A percentile compares a stretch with the other conserved stretches of the same genome.
Conservation (phyloP, 2,329 filamentous ascomycete genomes). For the Colletotrichum graminicola region DNA sequence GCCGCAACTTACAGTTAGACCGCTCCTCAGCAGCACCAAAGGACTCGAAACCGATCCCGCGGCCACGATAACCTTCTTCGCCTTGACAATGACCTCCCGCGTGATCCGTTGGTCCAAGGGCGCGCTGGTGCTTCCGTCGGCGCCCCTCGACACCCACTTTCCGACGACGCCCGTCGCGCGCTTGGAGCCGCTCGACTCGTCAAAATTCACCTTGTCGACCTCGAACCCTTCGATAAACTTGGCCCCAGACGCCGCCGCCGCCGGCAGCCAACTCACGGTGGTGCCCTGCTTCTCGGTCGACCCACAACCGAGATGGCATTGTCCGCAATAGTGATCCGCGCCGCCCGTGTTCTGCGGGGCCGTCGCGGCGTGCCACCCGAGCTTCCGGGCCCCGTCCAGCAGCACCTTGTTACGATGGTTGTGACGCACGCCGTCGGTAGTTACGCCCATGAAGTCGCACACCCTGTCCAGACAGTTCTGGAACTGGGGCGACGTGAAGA, state of each 20-base stretch:
- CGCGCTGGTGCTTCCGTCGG: constrained; percentile 68
- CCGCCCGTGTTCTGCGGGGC: constrained; percentile 86
- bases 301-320: constrained; percentile 71
- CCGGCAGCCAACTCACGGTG: constrained; percentile 80
- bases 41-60: constrained; percentile 83
- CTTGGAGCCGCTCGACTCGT: constrained; percentile 60
- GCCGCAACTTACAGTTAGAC: constrained; percentile 69
- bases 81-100: constrained; percentile 77
- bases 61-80: constrained; percentile 84
- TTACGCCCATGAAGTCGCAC: constrained; percentile 82
- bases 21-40: constrained; percentile 80
- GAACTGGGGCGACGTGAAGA: constrained; percentile 80
- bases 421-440: constrained; percentile 74
- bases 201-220: constrained; percentile 78
- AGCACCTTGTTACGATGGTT: constrained; percentile 79
- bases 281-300: constrained; percentile 84
- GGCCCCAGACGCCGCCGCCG: constrained; percentile 82
- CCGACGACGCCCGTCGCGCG: constrained; percentile 79
- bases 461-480: constrained; percentile 85
- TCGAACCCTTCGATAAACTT: constrained; percentile 87
- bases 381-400: constrained; percentile 79
- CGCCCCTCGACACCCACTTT: constrained; percentile 79
- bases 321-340: constrained; percentile 79
- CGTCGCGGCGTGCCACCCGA: constrained; percentile 77
- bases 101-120: constrained; percentile 60